Evolutionary conservation across 345 rosid genomes (phyloP), one percentile per base, ranked within the genome.

Genomic region (Euphorbia pulcherrima): DNA sequence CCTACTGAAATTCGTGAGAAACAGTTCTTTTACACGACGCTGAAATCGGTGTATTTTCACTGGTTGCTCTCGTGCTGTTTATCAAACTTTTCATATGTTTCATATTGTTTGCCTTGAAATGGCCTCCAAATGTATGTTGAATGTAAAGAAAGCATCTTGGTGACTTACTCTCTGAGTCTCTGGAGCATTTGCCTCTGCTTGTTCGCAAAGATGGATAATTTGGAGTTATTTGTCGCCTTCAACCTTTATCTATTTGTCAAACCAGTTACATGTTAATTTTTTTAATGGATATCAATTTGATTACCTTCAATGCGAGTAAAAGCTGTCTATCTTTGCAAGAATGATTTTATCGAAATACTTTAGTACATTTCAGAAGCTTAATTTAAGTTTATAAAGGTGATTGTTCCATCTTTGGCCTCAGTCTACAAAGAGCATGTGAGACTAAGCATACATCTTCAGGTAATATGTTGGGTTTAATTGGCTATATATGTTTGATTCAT

Each of bases 391-490:
- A 28, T 80, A 44, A 84, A 93, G 98, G 83, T 93, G 21, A 93
- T 94, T 33, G 88, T 93, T 61, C 98, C 98, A 57, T 90, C 98
- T 11, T 46, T 93, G 91, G 98, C 98, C 53, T 93, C 98, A 50
- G 98, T 93, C 74, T 93, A 71, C 85, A 93, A 93, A 69, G 98
- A 93, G 79, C 90, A 93, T 80, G 98, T 69, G 98, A 93, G 64
- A 93, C 98, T n/a, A 26, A 93, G 98, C 82, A 93, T 93, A 54
- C 90, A 93, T 76, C 97, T 93, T 76, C 98, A 93, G 98, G 98
- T 90, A 69, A 79, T 73, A 64, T 62, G 27, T 52, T 14, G 60
- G 44, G 64, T 14, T 56, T n/a, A n/a, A n/a, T n/a, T n/a, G n/a
- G n/a, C n/a, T n/a, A n/a, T n/a, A n/a, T n/a, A n/a, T n/a, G n/a